Percentiles rank a stretch among this genome's conserved stretches.
Evolutionary conservation across 768 basidiomycete species (phyloP).

Genomic region (Cyclocybe aegerita): DNA sequence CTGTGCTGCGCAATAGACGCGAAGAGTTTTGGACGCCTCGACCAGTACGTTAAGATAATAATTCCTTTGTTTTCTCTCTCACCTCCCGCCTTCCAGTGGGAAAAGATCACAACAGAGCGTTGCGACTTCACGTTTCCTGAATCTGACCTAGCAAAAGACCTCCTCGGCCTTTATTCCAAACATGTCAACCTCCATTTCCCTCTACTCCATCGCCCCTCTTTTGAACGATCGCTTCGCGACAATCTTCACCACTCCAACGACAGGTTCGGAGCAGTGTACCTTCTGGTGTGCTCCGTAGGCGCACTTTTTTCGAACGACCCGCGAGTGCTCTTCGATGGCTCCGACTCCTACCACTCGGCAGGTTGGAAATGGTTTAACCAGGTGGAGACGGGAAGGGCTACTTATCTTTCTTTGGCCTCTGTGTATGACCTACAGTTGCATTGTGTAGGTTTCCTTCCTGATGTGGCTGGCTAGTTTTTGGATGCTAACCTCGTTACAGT

Average conservation of each 20-base stretch:
- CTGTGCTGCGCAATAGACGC: conserved; percentile 10
- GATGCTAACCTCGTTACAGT: conserved; percentile 21
- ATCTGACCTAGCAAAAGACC: too few relatives aligned
- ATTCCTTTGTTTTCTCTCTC: too few relatives aligned
- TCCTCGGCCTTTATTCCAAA: conserved; percentile 50
- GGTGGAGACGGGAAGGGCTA: conserved; percentile 55
- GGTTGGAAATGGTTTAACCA: conserved; percentile 61
- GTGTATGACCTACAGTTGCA: conserved; percentile 71
- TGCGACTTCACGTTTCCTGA: conserved; percentile 39
- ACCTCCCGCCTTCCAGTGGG: not conserved
- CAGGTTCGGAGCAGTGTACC: conserved; percentile 51
- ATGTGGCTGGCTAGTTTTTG: not conserved
- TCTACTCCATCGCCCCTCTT: conserved; percentile 65
- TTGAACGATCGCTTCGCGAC: conserved; percentile 47
- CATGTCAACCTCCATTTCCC: conserved; percentile 50
- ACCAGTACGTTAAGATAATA: not conserved
- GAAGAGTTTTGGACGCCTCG: conserved; percentile 15
- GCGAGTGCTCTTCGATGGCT: conserved; percentile 39
- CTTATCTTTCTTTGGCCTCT: conserved; percentile 53
- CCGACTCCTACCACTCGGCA: conserved; percentile 31
- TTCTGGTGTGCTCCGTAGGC: conserved; percentile 66
- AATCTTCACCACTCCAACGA: conserved; percentile 45
- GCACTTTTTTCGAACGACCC: conserved; percentile 53
- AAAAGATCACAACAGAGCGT: not conserved
- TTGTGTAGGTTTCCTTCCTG: conserved; percentile 30